Base-by-base conservation (phyloP, 2,329 filamentous ascomycete genomes). In the Trichophyton benhamiae region DNA sequence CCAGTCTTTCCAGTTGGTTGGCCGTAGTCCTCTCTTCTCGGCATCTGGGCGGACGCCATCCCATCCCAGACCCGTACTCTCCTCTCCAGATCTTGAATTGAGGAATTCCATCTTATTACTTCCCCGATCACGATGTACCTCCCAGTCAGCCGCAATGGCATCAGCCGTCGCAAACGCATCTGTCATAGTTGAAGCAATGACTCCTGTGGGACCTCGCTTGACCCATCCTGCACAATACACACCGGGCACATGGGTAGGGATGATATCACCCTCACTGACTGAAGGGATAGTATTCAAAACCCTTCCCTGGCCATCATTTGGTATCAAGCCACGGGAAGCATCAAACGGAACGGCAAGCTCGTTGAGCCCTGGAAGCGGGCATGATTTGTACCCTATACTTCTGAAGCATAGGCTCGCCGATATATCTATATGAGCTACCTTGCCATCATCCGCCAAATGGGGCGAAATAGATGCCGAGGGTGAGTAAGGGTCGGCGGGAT, bases 191-290 rank as follows among this genome's bases (percentile, higher is more conserved):
- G 87, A 91, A 0, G 92, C 92, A 72, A 99, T 99, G 2, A 97
- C 91, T 1, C 94, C 94, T 0, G 91, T 96, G 0, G 94, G 92
- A 0, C 94, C 94, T 41, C 87, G 83, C 77, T 97, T 97, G 8
- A 96, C 91, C 94, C 94, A 99, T 0, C 94, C 94, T 15, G 92
- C 88, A 66, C 91, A 95, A 75, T 99, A 99, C 30, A 96, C 74
- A 0, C 92, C 90, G 0, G 86, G 83, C 0, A 88, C 69, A 72
- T 82, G 70, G 0, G 68, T 65, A 7, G 64, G 63, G 9, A 67
- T 0, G 65, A 59, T 27, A 61, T 64, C 20, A 62, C 64, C 9
- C 63, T 60, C 15, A 63, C 61, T 38, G 36, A 61, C 62, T 15
- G 64, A 46, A 9, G 49, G 13, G 7, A 65, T 62, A 2, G 75